Evolutionary conservation across 192 early-diverging fungal genomes (phyloP), one percentile per base, ranked within the genome.

Genomic region (Backusella macrospora): DNA sequence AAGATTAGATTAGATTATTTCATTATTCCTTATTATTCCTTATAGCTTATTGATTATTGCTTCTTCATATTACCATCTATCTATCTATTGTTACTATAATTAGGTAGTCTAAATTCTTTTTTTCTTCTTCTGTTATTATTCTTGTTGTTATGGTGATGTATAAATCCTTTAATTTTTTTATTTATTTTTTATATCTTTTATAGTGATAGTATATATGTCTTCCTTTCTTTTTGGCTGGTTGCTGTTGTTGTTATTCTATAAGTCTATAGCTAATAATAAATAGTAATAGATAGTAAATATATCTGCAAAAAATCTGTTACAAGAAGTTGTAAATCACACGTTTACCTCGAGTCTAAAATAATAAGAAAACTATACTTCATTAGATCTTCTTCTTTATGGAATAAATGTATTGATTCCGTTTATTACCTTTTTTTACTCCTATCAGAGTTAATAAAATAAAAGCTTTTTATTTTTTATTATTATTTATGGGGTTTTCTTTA

Each of bases 371-470:
- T 46, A 14, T 10, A 14, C 45, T 55, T 10, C 6, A 9, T 55
- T 6, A 55, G 23, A 23, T 9, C 49, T 21, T 14, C 10, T 46
- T 46, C 21, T 55, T 3, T 49, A 18, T 49, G 2, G 29, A 34
- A 34, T 34, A 34, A 34, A 34, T 49, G 8, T 46, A 14, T 14
- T 46, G 16, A 16, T 49, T 49, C 29, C 29, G 29, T 49, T 49
- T 55, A 23, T 55, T 55, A 55, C 49, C 49, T 55, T 2, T 34
- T 2, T 34, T 23, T 23, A 18, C 49, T 55, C 6, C 8, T 55
- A 55, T 55, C 49, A 55, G 23, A 55, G 49, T 55, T 21, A 55
- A 55, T 55, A 55, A 55, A 55, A 48, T 48, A 12, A 55, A 52
- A 52, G 21, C 21, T 49, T 49, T 21, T 18, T 48, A n/a, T 13